Base-by-base conservation (phyloP, 2,329 filamentous ascomycete genomes). In the Fusarium clavum region DNA sequence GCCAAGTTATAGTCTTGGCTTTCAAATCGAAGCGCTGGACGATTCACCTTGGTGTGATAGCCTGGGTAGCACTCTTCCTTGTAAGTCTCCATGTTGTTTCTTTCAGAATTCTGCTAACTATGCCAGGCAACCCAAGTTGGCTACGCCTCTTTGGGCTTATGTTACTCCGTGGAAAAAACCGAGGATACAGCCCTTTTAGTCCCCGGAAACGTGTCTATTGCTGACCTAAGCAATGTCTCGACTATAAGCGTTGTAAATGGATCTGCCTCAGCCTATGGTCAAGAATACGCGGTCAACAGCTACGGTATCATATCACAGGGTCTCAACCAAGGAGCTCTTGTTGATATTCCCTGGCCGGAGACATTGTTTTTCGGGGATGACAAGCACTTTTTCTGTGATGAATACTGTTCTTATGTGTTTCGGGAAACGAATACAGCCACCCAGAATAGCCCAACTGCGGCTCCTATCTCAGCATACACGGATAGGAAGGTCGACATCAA, bases 201-300 rank as follows among this genome's bases (percentile, higher is more conserved):
- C 1, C 65, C 75, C 0, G 82, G 82, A 1, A 72, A 75, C 4
- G 77, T 83, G 0, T 74, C 77, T 0, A 71, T 83, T 3, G 73
- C 82, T 0, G 73, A 81, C 44, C 69, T 85, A 70, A 71, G 66
- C 7, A 73, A 52, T 22, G 78, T 81, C 60, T 77, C 78, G 61
- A 78, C 74, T 24, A 70, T 41, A 25, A 77, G 70, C 25, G 72
- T 79, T n/a, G 44, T 79, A n/a, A 69, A 70, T 2, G 57, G 65
- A 18, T 70, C 72, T 5, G 20, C 13, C 3, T 30, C 30, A 7
- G 53, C 64, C 3, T 14, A 11, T 8, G 57, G 55, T 9, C 73
- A 65, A 8, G 79, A 81, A 46, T 83, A 81, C 45, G 80, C 79
- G 0, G 82, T 82, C 1, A 82, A 83, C 14, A 82, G 80, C 47